Evolutionary conservation across 192 early-diverging fungal species (phyloP), one percentile per base, ranked within the genome.

Genomic region (Coemansia guatemalensis): DNA sequence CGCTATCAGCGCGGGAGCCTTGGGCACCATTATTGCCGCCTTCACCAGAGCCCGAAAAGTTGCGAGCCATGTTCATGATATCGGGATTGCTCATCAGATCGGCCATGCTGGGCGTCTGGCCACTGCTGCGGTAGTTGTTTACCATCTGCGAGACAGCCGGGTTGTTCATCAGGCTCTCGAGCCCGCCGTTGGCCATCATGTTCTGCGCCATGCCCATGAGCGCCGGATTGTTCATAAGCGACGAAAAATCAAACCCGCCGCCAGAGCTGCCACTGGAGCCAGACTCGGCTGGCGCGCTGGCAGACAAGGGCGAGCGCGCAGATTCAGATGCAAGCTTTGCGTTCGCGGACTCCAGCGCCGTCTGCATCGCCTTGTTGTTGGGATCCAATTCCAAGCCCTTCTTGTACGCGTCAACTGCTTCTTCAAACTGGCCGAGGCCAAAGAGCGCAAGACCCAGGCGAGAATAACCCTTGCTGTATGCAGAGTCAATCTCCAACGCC

Each of bases 191-290:
- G 39, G 87, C 85, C 90, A 94, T 90, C 87, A 98, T 92, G 73
- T 88, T 88, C 79, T 84, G 92, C 60, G 92, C 97, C 95, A 97
- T 97, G 69, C 81, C 84, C 95, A 97, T 97, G 60, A 99, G 82
- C 24, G 88, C 89, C 20, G 97, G 97, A 86, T 99, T 96, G 74
- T 73, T 93, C 88, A 96, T 82, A 82, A 97, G 83, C 51, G 89
- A 82, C 12, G 81, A 87, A 59, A 93, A 75, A 71, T 95, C 93
- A 79, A 92, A 82, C 47, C 89, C 89, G 27, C 89, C 87, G 29
- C 87, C 91, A 57, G 83, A 85, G 70, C 84, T 85, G 18, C 81
- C 84, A 24, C 85, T 32, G 22, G 70, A 58, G 26, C 44, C 12
- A 21, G 50, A 6, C 4, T 22, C 23, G 54, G 8, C 44, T 47